Conservation (phyloP, 208 protist genomes). For the Vickermania ingenoplastis region DNA sequence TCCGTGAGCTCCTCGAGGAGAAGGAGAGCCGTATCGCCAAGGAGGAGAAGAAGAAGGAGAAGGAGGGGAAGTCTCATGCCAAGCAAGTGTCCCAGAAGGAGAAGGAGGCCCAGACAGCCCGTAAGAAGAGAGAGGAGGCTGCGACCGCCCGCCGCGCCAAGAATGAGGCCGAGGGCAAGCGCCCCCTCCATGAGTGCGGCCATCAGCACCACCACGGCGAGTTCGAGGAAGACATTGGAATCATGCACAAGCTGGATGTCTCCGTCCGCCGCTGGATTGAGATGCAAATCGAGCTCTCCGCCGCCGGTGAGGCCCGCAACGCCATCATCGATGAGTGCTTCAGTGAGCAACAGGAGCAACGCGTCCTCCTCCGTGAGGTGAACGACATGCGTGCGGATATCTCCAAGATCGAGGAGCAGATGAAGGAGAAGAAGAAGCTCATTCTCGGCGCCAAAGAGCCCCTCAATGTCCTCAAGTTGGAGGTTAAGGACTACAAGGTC, state of each 20-base stretch:
- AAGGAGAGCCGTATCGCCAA: constrained; percentile 4
- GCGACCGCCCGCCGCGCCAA: not conserved
- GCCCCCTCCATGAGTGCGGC: not conserved
- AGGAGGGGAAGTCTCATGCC: not conserved
- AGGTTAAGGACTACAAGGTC: constrained; percentile 24
- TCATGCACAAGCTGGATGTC: constrained; percentile 18
- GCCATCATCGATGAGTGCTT: constrained; percentile 52
- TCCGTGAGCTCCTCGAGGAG: constrained; percentile 24
- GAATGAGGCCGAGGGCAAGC: not conserved
- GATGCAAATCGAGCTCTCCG: constrained; percentile 52
- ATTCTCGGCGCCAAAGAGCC: constrained; percentile 29
- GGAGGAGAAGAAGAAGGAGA: constrained; percentile 15
- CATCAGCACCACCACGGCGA: constrained; percentile 2
- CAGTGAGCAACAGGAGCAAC: constrained; percentile 61
- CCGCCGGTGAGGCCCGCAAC: constrained; percentile 42
- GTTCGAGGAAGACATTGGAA: constrained; percentile 7
- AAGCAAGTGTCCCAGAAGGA: not conserved
- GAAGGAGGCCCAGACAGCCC: not conserved
- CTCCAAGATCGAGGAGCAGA: constrained; percentile 36
- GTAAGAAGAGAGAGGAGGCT: no score
- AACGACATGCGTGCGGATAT: constrained; percentile 67
- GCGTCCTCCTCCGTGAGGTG: constrained; percentile 52
- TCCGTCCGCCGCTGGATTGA: constrained; percentile 43
- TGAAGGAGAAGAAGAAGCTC: constrained; percentile 39
- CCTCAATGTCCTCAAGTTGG: constrained; percentile 24